phyloP scores from a whole-genome alignment of 768 basidiomycete genomes.

The Suillus subalutaceus region DNA sequence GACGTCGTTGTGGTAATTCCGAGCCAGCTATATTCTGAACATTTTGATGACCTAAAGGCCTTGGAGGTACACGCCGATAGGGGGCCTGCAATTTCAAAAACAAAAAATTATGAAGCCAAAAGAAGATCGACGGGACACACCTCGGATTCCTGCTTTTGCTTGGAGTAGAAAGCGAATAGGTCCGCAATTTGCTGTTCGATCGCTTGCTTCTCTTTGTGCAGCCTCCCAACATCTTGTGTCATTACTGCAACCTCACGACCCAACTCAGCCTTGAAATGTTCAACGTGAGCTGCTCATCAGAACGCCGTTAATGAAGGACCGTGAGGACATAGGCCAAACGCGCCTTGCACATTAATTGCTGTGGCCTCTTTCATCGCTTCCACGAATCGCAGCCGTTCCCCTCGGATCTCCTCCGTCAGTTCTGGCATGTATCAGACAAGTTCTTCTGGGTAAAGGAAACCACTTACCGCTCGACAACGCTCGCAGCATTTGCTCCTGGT shows the following conservation, averaged over 20 bases:
- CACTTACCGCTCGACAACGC: slow-evolving; percentile 63
- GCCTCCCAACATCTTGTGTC: slow-evolving; percentile 71
- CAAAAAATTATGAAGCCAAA: not conserved
- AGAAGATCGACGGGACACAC: slow-evolving; percentile 19
- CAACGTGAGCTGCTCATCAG: slow-evolving; percentile 67
- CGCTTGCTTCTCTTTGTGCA: slow-evolving; percentile 65
- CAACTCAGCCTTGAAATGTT: slow-evolving; percentile 84
- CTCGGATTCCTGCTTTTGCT: slow-evolving; percentile 53
- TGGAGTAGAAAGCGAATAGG: slow-evolving; percentile 71
- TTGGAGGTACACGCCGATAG: slow-evolving; percentile 26
- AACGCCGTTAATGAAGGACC: not conserved
- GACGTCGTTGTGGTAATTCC: slow-evolving; percentile 23
- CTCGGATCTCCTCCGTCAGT: slow-evolving; percentile 81
- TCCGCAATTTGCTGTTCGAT: slow-evolving; percentile 75
- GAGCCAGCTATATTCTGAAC: slow-evolving; percentile 31
- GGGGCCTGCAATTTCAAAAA: slow-evolving; percentile 21
- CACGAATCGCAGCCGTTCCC: slow-evolving; percentile 83
- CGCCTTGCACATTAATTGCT: slow-evolving; percentile 82
- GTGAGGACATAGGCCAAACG: slow-evolving; percentile 15
- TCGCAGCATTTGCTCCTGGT: slow-evolving; percentile 72
- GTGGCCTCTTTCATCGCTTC: slow-evolving; percentile 97
- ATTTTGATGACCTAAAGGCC: slow-evolving; percentile 24
- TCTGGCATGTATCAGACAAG: slow-evolving; percentile 43
- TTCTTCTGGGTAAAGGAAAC: slow-evolving; percentile 2
- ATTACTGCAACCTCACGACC: slow-evolving; percentile 72